Evolutionary conservation across 2,329 filamentous ascomycete species (phyloP), one percentile per base, ranked within the genome.

Genomic region (Epichloe elymi): DNA sequence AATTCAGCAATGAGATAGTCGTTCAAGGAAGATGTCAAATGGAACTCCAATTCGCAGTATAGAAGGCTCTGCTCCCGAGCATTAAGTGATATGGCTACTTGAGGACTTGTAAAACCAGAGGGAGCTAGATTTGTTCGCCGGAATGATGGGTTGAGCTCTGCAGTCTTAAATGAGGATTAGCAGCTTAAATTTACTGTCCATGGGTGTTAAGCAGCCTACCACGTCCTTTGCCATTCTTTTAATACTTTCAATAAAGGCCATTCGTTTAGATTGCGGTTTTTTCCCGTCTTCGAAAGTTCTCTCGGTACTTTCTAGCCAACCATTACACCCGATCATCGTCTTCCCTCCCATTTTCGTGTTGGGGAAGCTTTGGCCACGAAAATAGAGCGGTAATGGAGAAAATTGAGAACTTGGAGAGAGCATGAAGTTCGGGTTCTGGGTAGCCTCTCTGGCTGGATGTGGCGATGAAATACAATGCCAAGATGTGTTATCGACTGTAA

Each of bases 41-140:
- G 63, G 56, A 72, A 81, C 59, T 80, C 76, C 7, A 81, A 70
- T 60, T 82, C 78, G 60, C 76, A 77, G 61, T 79, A 80, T 7
- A 81, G 61, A 8, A 81, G 69, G 47, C 73, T 76, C 59, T 81
- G 78, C 62, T 80, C 76, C 42, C 78, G 73, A 1, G 76, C 67
- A 57, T 72, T 66, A 3, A 81, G 68, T 0, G 76, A 79, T 56
- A 79, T 75, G 20, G 64, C 61, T 3, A 75, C 58, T 14, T 64
- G 65, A 14, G 65, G 39, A 20, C 30, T 49, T 36, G 35, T 19
- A 1, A 48, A 20, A 10, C 45, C 52, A 20, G 46, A 38, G 4
- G 39, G 5, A 11, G 46, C 30, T 12, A 26, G 15, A 30, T 47
- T 47, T 14, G 43, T 43, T 38, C 52, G 46, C 19, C 50, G 43